Percentiles rank a stretch among this genome's conserved stretches.
phyloP scores from a whole-genome alignment of 2,329 filamentous ascomycete genomes.

The Colletotrichum liriopes region DNA sequence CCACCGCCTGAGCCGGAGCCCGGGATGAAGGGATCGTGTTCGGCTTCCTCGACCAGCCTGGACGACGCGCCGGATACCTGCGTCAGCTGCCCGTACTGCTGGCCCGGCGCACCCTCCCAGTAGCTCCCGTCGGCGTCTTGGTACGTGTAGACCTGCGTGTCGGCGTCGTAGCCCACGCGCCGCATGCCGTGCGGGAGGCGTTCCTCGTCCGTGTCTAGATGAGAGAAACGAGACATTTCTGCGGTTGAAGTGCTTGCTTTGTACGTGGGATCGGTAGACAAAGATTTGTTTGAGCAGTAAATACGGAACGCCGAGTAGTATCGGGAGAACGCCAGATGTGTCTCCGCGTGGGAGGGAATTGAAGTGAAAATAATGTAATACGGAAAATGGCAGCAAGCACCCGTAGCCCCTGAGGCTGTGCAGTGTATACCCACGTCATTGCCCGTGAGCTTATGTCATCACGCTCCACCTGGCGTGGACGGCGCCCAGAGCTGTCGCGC shows the following conservation, averaged over 20 bases:
- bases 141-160: conserved; percentile 68
- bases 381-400: neutral
- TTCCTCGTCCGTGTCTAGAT: conserved; percentile 64
- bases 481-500: neutral
- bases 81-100: conserved; percentile 64
- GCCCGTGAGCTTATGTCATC: conserved; percentile 7
- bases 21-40: conserved; percentile 52
- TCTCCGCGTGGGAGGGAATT: neutral
- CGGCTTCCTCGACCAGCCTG: conserved; percentile 42
- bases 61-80: conserved; percentile 53
- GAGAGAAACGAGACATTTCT: conserved; percentile 59
- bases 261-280: neutral
- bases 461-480: neutral
- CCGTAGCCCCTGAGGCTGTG: conserved; percentile 24
- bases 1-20: neutral
- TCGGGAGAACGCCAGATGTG: neutral
- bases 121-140: conserved; percentile 63
- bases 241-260: too few species aligned
- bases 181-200: conserved; percentile 70
- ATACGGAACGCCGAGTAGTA: neutral
- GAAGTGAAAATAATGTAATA: neutral
- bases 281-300: neutral
- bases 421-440: conserved; percentile 8
- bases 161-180: conserved; percentile 70
- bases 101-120: conserved; percentile 67